Conservation (phyloP, 2,329 filamentous ascomycete species). For the Juglanconis juglandina region DNA sequence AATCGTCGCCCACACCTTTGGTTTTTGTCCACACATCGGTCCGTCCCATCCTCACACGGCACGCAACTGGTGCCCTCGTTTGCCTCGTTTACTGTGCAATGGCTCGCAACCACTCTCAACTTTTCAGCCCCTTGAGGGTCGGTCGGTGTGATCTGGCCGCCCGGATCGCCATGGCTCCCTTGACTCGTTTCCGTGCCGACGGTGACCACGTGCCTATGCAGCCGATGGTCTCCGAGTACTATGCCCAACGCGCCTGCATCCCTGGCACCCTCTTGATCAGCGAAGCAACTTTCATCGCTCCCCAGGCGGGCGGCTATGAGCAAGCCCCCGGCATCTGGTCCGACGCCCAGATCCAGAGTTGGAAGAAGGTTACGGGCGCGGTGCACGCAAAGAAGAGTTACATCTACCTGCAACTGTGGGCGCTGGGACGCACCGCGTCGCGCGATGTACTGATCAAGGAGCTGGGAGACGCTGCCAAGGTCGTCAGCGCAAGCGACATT, state of each 20-base stretch:
- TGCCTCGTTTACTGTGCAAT: neutral
- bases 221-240: slow-evolving; percentile 38
- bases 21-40: too few relatives aligned
- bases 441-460: slow-evolving; percentile 26
- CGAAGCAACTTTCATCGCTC: slow-evolving; percentile 44
- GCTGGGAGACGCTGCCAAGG: slow-evolving; percentile 27
- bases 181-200: slow-evolving; percentile 52
- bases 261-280: slow-evolving; percentile 41
- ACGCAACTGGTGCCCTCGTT: too few relatives aligned
- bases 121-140: slow-evolving; percentile 41
- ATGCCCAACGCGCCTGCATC: slow-evolving; percentile 37
- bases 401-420: slow-evolving; percentile 61
- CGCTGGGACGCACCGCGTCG: slow-evolving; percentile 37
- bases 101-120: slow-evolving; percentile 12
- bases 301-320: slow-evolving; percentile 30
- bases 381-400: slow-evolving; percentile 59
- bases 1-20: too few relatives aligned
- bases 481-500: slow-evolving; percentile 38
- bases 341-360: slow-evolving; percentile 51
- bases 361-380: slow-evolving; percentile 56
- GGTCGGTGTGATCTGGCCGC: slow-evolving; percentile 47
- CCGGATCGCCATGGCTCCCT: slow-evolving; percentile 47
- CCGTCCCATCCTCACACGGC: too few relatives aligned
- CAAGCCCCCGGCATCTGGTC: slow-evolving; percentile 58
- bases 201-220: slow-evolving; percentile 22